Base-by-base conservation (phyloP, 2,329 filamentous ascomycete genomes). In the Lecanicillium sp. region DNA sequence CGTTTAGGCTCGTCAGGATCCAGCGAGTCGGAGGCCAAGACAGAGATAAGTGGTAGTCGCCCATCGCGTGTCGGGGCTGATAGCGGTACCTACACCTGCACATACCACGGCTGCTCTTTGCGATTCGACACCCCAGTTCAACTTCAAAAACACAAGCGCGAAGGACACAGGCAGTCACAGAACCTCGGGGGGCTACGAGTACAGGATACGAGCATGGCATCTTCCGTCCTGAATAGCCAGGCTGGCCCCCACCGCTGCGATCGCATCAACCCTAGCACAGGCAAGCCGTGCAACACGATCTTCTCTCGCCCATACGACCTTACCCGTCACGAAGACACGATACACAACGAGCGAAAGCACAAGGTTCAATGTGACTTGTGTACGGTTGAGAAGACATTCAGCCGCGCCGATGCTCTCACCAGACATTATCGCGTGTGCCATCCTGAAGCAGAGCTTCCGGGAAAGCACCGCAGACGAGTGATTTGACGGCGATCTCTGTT, bases 231-330 rank as follows among this genome's bases (percentile, higher is more conserved):
- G 52, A 94, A 93, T 62, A 91, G 85, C 5, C 93, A 97, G 66
- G 87, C 89, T 9, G 93, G 93, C 0, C 93, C 93, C 26, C 93
- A 97, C 71, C 85, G 84, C 58, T 98, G 93, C 67, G 87, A 90
- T 61, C 83, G 90, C 56, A 88, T 91, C 69, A 97, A 97, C 67
- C 91, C 91, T 2, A 91, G 87, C 54, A 97, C 93, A 0, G 88
- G 89, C 54, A 96, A 96, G 70, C 86, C 90, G 0, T 97, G 93
- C 77, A 91, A 88, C 63, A 94, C 90, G 0, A 76, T 95, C 46
- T 97, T 98, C 67, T 96, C 91, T 1, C 77, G 93, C 17, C 93
- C 93, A 2, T 98, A 98, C 73, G 93, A 98, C 66, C 76, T 98
- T 44, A 98, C 93, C 0, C 79, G 93, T 19, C 93, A 98, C 62